These are phyloP conservation scores for Yarrowia osloensis DNA, from an alignment of 805 yeast species.

Conservation along the genomic window DNA sequence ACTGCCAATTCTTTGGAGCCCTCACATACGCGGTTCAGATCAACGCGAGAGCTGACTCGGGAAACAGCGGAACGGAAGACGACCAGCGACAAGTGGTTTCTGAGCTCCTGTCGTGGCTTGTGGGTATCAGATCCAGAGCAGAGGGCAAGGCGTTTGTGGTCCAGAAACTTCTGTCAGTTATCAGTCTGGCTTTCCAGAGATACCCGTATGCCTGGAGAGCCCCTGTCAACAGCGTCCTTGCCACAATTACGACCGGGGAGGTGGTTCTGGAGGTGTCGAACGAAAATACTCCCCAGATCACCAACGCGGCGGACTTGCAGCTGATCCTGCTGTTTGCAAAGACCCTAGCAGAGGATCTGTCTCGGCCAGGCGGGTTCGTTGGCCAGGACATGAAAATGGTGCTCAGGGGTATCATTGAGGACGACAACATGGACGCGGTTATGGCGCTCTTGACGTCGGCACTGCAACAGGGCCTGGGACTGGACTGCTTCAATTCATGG, in stretches of 20 bases:
- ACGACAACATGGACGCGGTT: slow-evolving; percentile 20
- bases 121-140: slow-evolving; percentile 15
- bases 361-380: slow-evolving; percentile 19
- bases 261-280: neutral
- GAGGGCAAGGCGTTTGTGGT: slow-evolving; percentile 48
- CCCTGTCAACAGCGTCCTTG: slow-evolving; percentile 38
- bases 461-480: slow-evolving; percentile 3
- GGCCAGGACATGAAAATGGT: slow-evolving; percentile 22
- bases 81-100: slow-evolving; percentile 31
- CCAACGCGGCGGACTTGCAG: slow-evolving; percentile 15
- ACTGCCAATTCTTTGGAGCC: slow-evolving; percentile 73
- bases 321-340: slow-evolving; percentile 37
- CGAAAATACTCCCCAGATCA: neutral
- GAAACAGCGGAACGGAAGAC: slow-evolving; percentile 9
- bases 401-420: slow-evolving; percentile 19
- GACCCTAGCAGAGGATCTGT: slow-evolving; percentile 40
- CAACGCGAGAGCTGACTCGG: slow-evolving; percentile 35
- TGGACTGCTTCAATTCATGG: slow-evolving; percentile 26
- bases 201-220: slow-evolving; percentile 46
- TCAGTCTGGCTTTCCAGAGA: slow-evolving; percentile 52
- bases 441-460: neutral
- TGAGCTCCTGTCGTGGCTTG: slow-evolving; percentile 37
- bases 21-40: slow-evolving; percentile 70
- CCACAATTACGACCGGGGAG: slow-evolving; percentile 28
- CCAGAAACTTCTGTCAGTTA: slow-evolving; percentile 58